These are phyloP conservation scores for Vigna reflexopilosa DNA, from an alignment of 306 rosid species.

Conservation along the genomic window DNA sequence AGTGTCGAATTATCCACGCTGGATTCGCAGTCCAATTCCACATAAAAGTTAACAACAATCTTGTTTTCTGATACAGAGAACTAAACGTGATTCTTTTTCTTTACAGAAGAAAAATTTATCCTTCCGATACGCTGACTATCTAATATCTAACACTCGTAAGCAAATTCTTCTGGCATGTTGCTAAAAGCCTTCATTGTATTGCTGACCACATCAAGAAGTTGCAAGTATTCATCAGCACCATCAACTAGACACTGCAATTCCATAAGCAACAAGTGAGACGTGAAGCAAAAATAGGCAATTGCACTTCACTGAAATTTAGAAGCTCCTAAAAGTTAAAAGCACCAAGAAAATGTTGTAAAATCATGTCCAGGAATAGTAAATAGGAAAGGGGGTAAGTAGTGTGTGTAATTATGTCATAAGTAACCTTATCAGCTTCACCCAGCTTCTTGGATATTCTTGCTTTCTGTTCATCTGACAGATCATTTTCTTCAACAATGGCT, in stretches of 20 bases:
- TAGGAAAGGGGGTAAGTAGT: neutral
- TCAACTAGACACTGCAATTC: constrained; percentile 81
- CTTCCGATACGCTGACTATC: neutral
- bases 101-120: constrained; percentile 19
- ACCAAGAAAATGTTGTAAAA: constrained; percentile 9
- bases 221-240: constrained; percentile 91
- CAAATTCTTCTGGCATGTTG: constrained; percentile 70
- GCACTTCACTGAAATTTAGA: neutral
- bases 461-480: constrained; percentile 86
- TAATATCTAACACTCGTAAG: constrained; percentile 46
- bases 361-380: constrained; percentile 15
- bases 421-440: constrained; percentile 91
- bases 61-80: constrained; percentile 10
- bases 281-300: constrained; percentile 6
- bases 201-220: constrained; percentile 86
- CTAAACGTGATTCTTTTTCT: neutral
- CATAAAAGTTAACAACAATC: constrained; percentile 30
- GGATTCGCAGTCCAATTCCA: constrained; percentile 23
- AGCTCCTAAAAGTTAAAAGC: neutral
- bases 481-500: constrained; percentile 69
- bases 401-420: constrained; percentile 9
- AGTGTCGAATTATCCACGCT: neutral
- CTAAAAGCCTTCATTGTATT: constrained; percentile 67
- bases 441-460: constrained; percentile 87
- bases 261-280: constrained; percentile 42